Evolutionary conservation across 73 alveolate genomes (phyloP).

Genomic region (Durusdinium trenchii): DNA sequence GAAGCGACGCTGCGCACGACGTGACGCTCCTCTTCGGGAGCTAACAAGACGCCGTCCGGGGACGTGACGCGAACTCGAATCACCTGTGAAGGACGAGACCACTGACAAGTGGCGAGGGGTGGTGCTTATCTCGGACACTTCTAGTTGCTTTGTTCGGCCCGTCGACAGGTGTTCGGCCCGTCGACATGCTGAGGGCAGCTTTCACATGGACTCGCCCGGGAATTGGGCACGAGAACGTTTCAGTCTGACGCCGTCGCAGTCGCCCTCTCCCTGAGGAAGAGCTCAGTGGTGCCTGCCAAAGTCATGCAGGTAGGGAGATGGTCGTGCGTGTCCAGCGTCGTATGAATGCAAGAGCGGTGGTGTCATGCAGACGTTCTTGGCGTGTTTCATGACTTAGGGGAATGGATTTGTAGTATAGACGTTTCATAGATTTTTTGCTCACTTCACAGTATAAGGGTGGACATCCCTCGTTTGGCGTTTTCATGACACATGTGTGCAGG

Average conservation of each 20-base stretch:
- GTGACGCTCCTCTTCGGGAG: too few relatives aligned
- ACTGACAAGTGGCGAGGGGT: too few relatives aligned
- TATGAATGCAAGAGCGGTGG: not conserved
- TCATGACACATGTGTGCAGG: too few relatives aligned
- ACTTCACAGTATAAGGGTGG: not conserved
- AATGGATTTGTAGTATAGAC: not conserved
- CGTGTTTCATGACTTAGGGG: not conserved
- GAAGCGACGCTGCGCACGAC: too few relatives aligned
- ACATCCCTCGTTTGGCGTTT: not conserved
- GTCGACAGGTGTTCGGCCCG: not conserved
- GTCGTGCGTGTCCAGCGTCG: too few relatives aligned
- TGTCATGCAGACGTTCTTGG: not conserved
- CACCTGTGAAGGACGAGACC: not conserved
- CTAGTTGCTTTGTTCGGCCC: too few relatives aligned
- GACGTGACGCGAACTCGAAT: too few relatives aligned
- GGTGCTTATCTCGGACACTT: not conserved
- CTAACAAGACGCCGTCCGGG: too few relatives aligned
- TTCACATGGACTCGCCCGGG: not conserved
- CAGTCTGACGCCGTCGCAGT: not conserved
- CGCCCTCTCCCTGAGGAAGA: not conserved
- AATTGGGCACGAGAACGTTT: not conserved
- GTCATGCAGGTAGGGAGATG: slow-evolving; percentile 37
- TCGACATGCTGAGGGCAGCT: not conserved
- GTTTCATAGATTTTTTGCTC: not conserved
- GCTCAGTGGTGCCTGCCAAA: not conserved